These are phyloP conservation scores for Trypanosoma theileri DNA, from an alignment of 208 protist species.

Conservation along the genomic window DNA sequence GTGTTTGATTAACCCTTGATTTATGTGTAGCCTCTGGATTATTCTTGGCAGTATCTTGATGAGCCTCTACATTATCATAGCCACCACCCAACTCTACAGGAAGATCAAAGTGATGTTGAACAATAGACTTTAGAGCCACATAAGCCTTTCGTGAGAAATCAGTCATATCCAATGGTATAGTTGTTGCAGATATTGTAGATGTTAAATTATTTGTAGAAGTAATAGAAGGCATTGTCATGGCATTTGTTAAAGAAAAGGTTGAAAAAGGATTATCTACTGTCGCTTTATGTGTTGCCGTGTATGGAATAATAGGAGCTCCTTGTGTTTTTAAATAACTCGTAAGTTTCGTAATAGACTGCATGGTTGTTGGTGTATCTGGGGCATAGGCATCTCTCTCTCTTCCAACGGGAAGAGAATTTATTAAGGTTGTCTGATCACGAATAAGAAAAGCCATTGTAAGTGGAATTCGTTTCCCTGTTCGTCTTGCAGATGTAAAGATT, in stretches of 20 bases:
- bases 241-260: neutral
- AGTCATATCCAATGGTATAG: constrained; percentile 66
- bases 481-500: constrained; percentile 56
- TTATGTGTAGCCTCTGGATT: neutral
- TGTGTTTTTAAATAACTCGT: constrained; percentile 31
- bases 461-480: constrained; percentile 19
- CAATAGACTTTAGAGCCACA: constrained; percentile 42
- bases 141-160: constrained; percentile 73
- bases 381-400: constrained; percentile 47
- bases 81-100: neutral
- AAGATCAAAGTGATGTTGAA: constrained; percentile 40
- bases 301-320: constrained; percentile 43
- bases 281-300: constrained; percentile 43
- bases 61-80: neutral
- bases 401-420: constrained; percentile 39
- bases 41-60: neutral
- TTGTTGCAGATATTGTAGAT: constrained; percentile 2
- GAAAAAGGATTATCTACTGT: constrained; percentile 1
- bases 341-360: constrained; percentile 41
- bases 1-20: neutral
- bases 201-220: neutral
- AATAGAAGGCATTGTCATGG: neutral
- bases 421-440: constrained; percentile 44
- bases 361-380: constrained; percentile 42
- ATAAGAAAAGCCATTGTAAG: constrained; percentile 78